Base-by-base conservation (phyloP, 139 green algal genomes). In the Haematococcus lacustris region DNA sequence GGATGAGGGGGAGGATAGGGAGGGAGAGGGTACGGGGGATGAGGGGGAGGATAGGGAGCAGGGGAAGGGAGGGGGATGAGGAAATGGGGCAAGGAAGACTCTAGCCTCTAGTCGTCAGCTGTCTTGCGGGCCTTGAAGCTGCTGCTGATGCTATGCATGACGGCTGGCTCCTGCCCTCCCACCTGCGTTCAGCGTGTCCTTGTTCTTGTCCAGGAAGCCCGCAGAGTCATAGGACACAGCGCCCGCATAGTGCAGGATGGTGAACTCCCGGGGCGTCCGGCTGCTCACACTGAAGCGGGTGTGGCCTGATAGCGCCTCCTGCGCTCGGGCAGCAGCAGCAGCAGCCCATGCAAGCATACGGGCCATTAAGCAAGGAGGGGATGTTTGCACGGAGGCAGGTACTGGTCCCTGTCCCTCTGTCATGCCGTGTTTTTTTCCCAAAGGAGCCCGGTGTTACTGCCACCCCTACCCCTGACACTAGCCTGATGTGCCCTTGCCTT, bases 131-230 rank as follows among this genome's bases (percentile, higher is more conserved):
- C n/a, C n/a, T n/a, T n/a, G n/a, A n/a, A n/a, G n/a, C n/a, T n/a
- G n/a, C n/a, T n/a, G n/a, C n/a, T n/a, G n/a, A n/a, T n/a, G n/a
- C n/a, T n/a, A n/a, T n/a, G n/a, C n/a, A n/a, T n/a, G n/a, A n/a
- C n/a, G n/a, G n/a, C n/a, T n/a, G n/a, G n/a, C n/a, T n/a, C n/a
- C 17, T n/a, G 39, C 23, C 3, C 51, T 25, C 76, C 1, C 71
- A 83, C 83, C 84, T 73, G 80, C 50, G 40, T 78, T 88, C 7
- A 93, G 76, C 33, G 83, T 87, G 81, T 92, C 88, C 73, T 85
- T 83, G 78, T 98, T 98, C 76, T 93, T 93, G 65, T 93, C 90
- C 71, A 95, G 75, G 73, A 95, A 91, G 28, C 79, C 79, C 0
- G 57, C 38, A 28, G 71, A 77, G 47, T 73, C 73, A 80, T 95